Evolutionary conservation across 768 basidiomycete genomes (phyloP).

Genomic region (Rhodotorula paludigena): DNA sequence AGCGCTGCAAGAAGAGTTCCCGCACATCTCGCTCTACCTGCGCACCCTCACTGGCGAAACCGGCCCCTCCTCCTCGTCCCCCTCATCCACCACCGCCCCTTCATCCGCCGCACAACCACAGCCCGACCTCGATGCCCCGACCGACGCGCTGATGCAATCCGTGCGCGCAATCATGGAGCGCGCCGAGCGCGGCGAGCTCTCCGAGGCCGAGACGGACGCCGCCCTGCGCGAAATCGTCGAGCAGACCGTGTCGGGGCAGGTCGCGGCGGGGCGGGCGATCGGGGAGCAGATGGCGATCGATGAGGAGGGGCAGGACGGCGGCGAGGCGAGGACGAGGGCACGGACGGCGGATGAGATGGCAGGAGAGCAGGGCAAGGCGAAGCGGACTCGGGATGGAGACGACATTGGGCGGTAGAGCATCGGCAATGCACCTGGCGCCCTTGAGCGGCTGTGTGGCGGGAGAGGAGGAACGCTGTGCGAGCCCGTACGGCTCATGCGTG

Average conservation of each 20-base stretch:
- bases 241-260: constrained; percentile 42
- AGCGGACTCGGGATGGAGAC: constrained; percentile 24
- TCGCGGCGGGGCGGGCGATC: constrained; percentile 39
- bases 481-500: too few species aligned
- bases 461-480: too few species aligned
- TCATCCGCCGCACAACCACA: background rate
- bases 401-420: constrained; percentile 23
- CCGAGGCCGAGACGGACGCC: constrained; percentile 42
- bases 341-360: constrained; percentile 10
- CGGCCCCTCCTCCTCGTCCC: background rate
- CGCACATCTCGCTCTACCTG: constrained; percentile 42
- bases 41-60: constrained; percentile 38
- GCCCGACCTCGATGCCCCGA: constrained; percentile 36
- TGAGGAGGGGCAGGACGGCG: constrained; percentile 13
- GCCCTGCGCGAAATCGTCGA: constrained; percentile 46
- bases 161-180: constrained; percentile 47
- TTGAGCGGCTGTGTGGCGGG: too few species aligned
- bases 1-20: constrained; percentile 42
- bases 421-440: background rate
- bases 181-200: constrained; percentile 41
- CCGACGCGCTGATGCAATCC: constrained; percentile 44
- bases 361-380: background rate
- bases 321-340: background rate
- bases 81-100: background rate
- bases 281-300: constrained; percentile 24